Percentiles rank a stretch among this genome's conserved stretches.
Evolutionary conservation across 495 filamentous ascomycete species (phyloP).

Genomic region (Thozetella sp.): DNA sequence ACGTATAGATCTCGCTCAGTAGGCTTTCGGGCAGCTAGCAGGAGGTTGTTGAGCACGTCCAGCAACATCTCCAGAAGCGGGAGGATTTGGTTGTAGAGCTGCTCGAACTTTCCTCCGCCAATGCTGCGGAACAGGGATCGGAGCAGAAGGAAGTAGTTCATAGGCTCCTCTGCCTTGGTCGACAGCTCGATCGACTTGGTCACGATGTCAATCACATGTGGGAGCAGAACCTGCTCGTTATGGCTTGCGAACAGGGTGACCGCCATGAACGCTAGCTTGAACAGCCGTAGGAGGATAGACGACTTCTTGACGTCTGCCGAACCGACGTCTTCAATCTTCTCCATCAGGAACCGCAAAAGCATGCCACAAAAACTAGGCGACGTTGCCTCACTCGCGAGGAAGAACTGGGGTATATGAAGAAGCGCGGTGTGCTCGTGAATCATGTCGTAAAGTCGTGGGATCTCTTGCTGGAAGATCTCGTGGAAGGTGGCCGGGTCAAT

Average conservation of each 20-base stretch:
- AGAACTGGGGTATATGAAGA: conserved; percentile 95
- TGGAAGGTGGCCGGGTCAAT: conserved; percentile 98
- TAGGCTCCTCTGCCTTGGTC: conserved; percentile 92
- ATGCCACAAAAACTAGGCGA: conserved; percentile 97
- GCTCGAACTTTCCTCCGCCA: conserved; percentile 94
- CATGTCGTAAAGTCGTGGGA: conserved; percentile 94
- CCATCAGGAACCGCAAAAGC: conserved; percentile 96
- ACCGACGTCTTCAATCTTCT: conserved; percentile 91
- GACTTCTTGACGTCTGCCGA: conserved; percentile 88
- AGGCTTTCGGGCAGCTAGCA: conserved; percentile 85
- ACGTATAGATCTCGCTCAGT: conserved; percentile 95
- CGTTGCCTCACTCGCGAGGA: conserved; percentile 95
- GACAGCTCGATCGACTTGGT: conserved; percentile 95
- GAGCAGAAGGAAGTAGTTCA: conserved; percentile 97
- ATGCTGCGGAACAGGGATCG: conserved; percentile 94
- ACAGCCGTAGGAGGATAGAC: conserved; percentile 88
- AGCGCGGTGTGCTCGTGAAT: conserved; percentile 96
- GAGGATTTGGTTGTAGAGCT: conserved; percentile 96
- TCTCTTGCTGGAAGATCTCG: conserved; percentile 97
- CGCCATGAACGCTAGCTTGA: conserved; percentile 99
- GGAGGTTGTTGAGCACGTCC: conserved; percentile 92
- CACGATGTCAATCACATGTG: conserved; percentile 94
- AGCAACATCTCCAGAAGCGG: conserved; percentile 96
- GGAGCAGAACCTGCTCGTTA: conserved; percentile 93
- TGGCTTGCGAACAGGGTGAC: conserved; percentile 93